Conservation (phyloP, 352 stramenopile species). For the Pythium graminicola region DNA sequence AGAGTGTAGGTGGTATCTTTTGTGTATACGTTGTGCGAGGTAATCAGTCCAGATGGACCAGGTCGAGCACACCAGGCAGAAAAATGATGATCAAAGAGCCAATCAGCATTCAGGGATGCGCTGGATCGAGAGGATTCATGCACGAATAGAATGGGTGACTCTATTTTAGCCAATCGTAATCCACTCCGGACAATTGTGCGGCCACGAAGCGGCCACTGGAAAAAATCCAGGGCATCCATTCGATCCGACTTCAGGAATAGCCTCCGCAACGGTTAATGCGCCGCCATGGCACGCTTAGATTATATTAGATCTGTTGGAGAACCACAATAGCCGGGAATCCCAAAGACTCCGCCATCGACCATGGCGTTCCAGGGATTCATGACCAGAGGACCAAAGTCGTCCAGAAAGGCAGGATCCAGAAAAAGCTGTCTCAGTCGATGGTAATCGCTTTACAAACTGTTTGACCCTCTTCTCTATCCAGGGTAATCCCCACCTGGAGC, state of each 20-base stretch:
- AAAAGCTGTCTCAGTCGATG: too few relatives aligned
- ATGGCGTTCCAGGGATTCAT: too few relatives aligned
- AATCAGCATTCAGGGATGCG: constrained; percentile 8
- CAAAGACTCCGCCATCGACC: too few relatives aligned
- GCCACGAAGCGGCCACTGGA: constrained; percentile 15
- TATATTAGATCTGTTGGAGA: too few relatives aligned
- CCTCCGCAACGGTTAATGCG: too few relatives aligned
- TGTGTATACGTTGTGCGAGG: constrained; percentile 4
- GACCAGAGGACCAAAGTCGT: too few relatives aligned
- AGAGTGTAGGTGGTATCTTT: too few relatives aligned
- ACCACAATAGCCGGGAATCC: too few relatives aligned
- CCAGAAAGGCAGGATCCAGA: too few relatives aligned
- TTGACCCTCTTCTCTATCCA: too few relatives aligned
- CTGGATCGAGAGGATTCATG: constrained; percentile 1
- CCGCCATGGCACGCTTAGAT: too few relatives aligned
- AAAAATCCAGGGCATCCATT: not conserved
- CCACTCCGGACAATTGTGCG: constrained; percentile 7
- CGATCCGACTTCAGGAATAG: constrained; percentile 6
- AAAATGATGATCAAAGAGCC: constrained; percentile 9
- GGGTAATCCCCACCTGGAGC: constrained; percentile 2
- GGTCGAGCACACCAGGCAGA: constrained; percentile 15
- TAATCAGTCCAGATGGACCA: not conserved
- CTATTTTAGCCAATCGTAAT: constrained; percentile 18
- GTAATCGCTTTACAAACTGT: too few relatives aligned
- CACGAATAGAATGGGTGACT: not conserved